Evolutionary conservation across 768 basidiomycete genomes (phyloP).

Genomic region (Lactarius trivialis): DNA sequence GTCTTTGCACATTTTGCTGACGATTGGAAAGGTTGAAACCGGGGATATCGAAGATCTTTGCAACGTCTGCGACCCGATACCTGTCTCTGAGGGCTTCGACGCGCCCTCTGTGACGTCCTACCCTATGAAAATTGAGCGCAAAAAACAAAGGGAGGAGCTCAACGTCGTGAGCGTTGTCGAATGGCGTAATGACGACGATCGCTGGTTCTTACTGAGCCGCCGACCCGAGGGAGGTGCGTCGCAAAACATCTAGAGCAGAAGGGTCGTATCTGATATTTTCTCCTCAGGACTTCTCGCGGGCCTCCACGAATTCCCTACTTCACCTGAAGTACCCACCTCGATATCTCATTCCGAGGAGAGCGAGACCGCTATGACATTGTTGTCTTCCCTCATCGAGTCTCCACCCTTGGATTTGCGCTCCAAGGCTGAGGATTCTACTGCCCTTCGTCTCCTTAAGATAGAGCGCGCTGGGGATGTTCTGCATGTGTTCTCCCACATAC

Average conservation of each 20-base stretch:
- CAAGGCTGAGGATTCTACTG: slow-evolving; percentile 2
- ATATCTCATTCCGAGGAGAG: slow-evolving; percentile 32
- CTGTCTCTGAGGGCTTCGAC: slow-evolving; percentile 25
- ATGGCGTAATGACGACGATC: slow-evolving; percentile 48
- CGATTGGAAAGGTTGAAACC: slow-evolving; percentile 19
- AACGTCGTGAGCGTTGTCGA: slow-evolving; percentile 84
- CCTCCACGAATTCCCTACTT: slow-evolving; percentile 79
- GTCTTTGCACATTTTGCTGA: not conserved
- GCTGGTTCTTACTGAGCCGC: slow-evolving; percentile 71
- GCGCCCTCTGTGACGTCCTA: slow-evolving; percentile 54
- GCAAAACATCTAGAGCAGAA: not conserved
- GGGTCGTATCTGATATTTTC: slow-evolving; percentile 1
- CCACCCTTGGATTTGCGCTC: slow-evolving; percentile 19
- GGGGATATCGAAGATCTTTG: slow-evolving; percentile 78
- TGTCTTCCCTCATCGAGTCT: slow-evolving; percentile 36
- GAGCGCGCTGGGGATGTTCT: slow-evolving; percentile 55
- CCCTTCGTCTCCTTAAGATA: slow-evolving; percentile 38
- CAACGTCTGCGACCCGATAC: slow-evolving; percentile 55
- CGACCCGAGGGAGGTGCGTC: slow-evolving; percentile 72
- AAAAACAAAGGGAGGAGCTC: slow-evolving; percentile 77
- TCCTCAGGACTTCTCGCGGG: slow-evolving; percentile 80
- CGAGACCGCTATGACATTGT: slow-evolving; percentile 33
- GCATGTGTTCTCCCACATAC: slow-evolving; percentile 88
- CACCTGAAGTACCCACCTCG: slow-evolving; percentile 44
- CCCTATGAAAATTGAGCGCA: slow-evolving; percentile 81